Base-by-base conservation (phyloP, 148 eudicot genomes). In the Simmondsia chinensis region DNA sequence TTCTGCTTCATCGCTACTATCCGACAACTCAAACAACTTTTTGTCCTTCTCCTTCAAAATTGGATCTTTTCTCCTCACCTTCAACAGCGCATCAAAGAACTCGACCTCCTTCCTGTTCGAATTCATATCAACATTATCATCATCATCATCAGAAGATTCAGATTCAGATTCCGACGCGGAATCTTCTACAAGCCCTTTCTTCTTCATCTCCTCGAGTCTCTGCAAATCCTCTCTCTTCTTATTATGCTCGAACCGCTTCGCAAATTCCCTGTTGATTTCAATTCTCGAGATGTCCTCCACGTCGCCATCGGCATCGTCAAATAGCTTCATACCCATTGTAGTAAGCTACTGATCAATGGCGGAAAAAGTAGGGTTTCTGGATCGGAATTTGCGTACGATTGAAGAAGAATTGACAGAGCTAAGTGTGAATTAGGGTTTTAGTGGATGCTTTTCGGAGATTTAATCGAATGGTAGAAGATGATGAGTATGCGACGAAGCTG, bases 161-260 rank as follows among this genome's bases (percentile, higher is more conserved):
- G 80, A 59, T 50, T 81, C 89, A 4, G 74, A 58, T 6, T 57
- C 75, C 3, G 69, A 56, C 7, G 14, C 58, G 0, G 69, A 56
- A 7, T 64, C 51, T 3, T 2, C 33, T 1, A 74, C 43, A 2
- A 54, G 48, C 8, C 72, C 76, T 53, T 53, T 56, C 69, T 66
- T 71, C 51, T 57, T 54, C 54, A 66, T 23, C 39, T 48, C 76
- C 9, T 61, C 68, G 27, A 47, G 30, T 12, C 44, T 52, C 48
- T 61, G 64, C 34, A 66, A 48, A 53, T 71, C 72, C 40, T 71
- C 65, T 33, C 72, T 37, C 61, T 66, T 66, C 50, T 91, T 82
- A 61, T 91, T 91, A 68, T 91, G 81, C 71, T 91, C 95, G 18
- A 44, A 81, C 4, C 88, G 77, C 26, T 74, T 68, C 0, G 95